A percentile compares a stretch with the other conserved stretches of the same genome.
These are phyloP conservation scores for Tricholoma bakamatsutake DNA, from an alignment of 768 basidiomycete species.

Conservation along the genomic window DNA sequence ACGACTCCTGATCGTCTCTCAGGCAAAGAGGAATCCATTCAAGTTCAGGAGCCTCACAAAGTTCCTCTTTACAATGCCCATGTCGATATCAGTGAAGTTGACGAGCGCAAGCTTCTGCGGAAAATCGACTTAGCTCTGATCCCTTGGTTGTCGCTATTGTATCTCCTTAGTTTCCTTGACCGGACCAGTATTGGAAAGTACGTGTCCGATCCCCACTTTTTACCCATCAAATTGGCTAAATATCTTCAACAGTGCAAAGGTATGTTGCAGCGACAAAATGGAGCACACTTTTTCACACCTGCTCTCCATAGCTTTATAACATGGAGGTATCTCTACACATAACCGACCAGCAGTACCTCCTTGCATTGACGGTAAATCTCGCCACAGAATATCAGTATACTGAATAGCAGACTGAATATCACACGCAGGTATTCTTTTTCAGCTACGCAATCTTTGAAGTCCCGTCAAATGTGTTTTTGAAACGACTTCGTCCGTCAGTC, in stretches of 20 bases:
- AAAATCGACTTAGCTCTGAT: conserved; percentile 65
- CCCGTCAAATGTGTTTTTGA: conserved; percentile 68
- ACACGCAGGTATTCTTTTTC: conserved; percentile 41
- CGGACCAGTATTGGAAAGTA: conserved; percentile 49
- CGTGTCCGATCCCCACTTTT: conserved; percentile 20
- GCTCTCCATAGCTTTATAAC: conserved; percentile 48
- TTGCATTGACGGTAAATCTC: conserved; percentile 47
- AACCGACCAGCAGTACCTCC: conserved; percentile 58
- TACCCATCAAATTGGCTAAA: conserved; percentile 3
- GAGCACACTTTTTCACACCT: conserved; percentile 1
- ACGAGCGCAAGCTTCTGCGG: conserved; percentile 64
- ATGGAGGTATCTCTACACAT: conserved; percentile 55
- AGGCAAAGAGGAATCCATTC: conserved; percentile 29
- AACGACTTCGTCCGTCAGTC: conserved; percentile 67
- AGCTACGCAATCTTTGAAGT: conserved; percentile 74
- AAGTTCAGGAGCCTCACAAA: conserved; percentile 15
- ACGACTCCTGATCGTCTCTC: conserved; percentile 12
- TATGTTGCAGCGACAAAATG: conserved; percentile 9
- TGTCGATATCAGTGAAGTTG: conserved; percentile 52
- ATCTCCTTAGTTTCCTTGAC: conserved; percentile 64
- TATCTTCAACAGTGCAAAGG: conserved; percentile 37
- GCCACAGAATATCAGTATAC: conserved; percentile 9
- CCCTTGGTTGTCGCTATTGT: conserved; percentile 70
- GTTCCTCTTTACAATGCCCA: conserved; percentile 37
- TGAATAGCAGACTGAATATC: not conserved